phyloP scores from a whole-genome alignment of 2,329 filamentous ascomycete genomes.

The Talaromyces sp. region DNA sequence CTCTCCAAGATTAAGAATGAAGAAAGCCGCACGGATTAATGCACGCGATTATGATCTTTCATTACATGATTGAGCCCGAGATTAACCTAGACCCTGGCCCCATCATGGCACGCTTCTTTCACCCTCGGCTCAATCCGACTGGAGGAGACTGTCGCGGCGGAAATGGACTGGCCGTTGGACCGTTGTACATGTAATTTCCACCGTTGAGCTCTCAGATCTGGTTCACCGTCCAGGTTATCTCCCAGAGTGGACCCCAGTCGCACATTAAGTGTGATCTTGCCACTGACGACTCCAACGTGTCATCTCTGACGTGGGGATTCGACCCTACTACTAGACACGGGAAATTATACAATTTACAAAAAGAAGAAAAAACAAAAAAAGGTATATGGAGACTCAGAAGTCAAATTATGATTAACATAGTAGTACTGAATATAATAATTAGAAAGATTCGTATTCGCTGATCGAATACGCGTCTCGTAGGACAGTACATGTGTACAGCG shows the following conservation, averaged over 20 bases:
- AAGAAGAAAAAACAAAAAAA: not conserved
- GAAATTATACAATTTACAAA: too few relatives aligned
- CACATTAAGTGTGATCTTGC: conserved; percentile 17
- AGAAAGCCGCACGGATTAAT: too few relatives aligned
- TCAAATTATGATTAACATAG: not conserved
- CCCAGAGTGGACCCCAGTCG: conserved; percentile 22
- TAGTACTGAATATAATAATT: not conserved
- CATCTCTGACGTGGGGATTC: conserved; percentile 1
- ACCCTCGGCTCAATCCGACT: not conserved
- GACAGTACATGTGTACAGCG: not conserved
- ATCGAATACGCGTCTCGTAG: not conserved
- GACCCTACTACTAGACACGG: not conserved
- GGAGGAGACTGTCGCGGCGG: not conserved
- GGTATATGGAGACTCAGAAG: not conserved
- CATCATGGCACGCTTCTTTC: not conserved
- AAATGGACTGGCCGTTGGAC: conserved; percentile 5
- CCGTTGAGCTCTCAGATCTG: conserved; percentile 17
- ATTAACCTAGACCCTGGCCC: not conserved
- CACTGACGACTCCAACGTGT: conserved; percentile 14
- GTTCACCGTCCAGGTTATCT: conserved; percentile 23
- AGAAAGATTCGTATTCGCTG: not conserved
- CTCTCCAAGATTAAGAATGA: too few relatives aligned
- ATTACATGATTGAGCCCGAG: not conserved
- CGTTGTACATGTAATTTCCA: conserved; percentile 21
- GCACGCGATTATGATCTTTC: too few relatives aligned